Base-by-base conservation (phyloP, 2,329 filamentous ascomycete genomes). In the Clarireedia sp. region DNA sequence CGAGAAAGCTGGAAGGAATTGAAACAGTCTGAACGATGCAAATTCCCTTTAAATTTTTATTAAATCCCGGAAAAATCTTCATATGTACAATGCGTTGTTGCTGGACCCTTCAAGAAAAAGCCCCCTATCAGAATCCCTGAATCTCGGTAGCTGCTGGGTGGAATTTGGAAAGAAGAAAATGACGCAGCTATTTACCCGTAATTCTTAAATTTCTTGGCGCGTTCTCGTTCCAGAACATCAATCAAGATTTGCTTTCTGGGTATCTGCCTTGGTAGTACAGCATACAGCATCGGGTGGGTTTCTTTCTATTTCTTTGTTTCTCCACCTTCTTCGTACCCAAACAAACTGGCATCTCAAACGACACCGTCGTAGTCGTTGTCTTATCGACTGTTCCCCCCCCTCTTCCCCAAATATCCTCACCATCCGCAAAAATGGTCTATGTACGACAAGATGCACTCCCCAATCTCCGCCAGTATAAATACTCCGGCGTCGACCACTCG, bases 381-480 rank as follows among this genome's bases (percentile, higher is more conserved):
- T 4, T 33, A 14, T 33, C 29, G 29, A 33, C 29, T 12, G 12
- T 33, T 12, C 12, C 29, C 29, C 29, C 29, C 29, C 5, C 29
- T 24, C 21, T 19, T 47, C 12, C 6, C 16, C 29, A 14, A 24
- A 26, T 19, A 10, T 26, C 2, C 16, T 24, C 38, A 50, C 29
- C 24, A 54, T 50, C 55, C 58, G 58, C 54, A 63, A 77, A 66
- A 54, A 96, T 96, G 90, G 91, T 94, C 60, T 97, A 97, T 78
- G 90, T 99, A 59, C 89, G 94, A 63, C 89, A 96, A 73, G 85
- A 91, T 68, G 85, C 89, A 74, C 85, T 99, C 60, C 84, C 87
- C 40, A 89, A 89, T 70, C 83, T 99, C 66, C 89, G 88, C 72
- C 81, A 91, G 73, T 99, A 99, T 83, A 94, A 95, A 74, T 99